Conservation (phyloP, 2,329 filamentous ascomycete genomes). For the Fusarium subglutinans region DNA sequence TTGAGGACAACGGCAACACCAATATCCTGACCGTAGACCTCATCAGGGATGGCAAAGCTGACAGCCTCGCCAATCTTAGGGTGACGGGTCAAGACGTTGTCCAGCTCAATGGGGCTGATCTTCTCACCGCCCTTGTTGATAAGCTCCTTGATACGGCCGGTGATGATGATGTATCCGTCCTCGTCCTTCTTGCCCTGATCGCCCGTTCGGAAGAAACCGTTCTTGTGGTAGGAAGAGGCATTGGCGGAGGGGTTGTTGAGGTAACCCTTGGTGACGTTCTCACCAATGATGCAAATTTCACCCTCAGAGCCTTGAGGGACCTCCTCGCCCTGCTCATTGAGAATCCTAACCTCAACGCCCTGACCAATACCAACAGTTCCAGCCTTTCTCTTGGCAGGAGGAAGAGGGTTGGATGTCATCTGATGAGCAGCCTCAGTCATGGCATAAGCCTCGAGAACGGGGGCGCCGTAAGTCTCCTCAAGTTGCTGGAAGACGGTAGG, state of each 20-base stretch:
- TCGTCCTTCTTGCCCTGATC: constrained; percentile 84
- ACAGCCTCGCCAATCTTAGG: constrained; percentile 80
- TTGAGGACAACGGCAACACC: constrained; percentile 81
- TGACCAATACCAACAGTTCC: constrained; percentile 85
- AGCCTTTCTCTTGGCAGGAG: constrained; percentile 77
- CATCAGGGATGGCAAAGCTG: constrained; percentile 83
- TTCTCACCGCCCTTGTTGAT: constrained; percentile 94
- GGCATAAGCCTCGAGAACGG: constrained; percentile 88
- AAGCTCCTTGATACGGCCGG: constrained; percentile 91
- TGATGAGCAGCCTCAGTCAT: constrained; percentile 93
- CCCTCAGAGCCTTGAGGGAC: constrained; percentile 75
- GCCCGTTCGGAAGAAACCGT: constrained; percentile 87
- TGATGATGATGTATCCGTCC: constrained; percentile 86
- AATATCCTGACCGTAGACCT: constrained; percentile 85
- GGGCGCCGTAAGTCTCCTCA: constrained; percentile 78
- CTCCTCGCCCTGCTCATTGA: constrained; percentile 74
- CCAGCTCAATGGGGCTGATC: constrained; percentile 87
- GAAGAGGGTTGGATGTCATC: constrained; percentile 81
- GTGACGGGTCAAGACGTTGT: constrained; percentile 82
- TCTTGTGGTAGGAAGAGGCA: constrained; percentile 74
- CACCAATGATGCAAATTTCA: constrained; percentile 83
- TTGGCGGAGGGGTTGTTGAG: constrained; percentile 85
- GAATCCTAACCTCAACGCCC: constrained; percentile 82
- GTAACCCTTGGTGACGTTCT: constrained; percentile 87
- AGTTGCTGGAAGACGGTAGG: constrained; percentile 84